These are phyloP conservation scores for Obelidium mucronatum DNA, from an alignment of 192 early-diverging fungal genomes.

Conservation along the genomic window DNA sequence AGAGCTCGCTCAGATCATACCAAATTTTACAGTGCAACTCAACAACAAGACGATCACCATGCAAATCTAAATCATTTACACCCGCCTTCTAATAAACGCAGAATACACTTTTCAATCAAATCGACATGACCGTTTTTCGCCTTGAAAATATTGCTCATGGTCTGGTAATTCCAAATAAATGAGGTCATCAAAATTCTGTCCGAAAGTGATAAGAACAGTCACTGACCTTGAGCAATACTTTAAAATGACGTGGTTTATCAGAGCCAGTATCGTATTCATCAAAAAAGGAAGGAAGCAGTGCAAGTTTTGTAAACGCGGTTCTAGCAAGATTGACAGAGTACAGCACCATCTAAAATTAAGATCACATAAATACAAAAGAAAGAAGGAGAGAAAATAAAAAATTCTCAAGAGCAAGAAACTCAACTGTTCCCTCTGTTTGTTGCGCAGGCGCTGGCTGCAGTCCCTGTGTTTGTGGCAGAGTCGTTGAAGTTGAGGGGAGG, in stretches of 20 bases:
- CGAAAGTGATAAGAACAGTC: too few relatives aligned
- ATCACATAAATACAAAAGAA: not conserved
- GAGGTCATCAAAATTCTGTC: too few relatives aligned
- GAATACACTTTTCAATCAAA: conserved; percentile 47
- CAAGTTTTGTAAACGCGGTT: conserved; percentile 66
- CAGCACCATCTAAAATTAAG: conserved; percentile 51
- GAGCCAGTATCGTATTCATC: conserved; percentile 58
- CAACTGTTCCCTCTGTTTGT: not conserved
- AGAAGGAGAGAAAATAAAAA: not conserved
- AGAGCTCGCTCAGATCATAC: not conserved
- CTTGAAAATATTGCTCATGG: conserved; percentile 47
- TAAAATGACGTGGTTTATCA: conserved; percentile 35
- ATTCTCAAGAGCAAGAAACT: too few relatives aligned
- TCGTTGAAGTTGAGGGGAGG: too few relatives aligned
- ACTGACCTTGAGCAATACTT: conserved; percentile 47
- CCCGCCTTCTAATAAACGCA: conserved; percentile 26
- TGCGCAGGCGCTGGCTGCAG: not conserved
- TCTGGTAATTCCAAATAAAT: too few relatives aligned
- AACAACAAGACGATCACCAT: conserved; percentile 45
- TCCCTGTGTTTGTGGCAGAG: too few relatives aligned
- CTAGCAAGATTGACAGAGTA: conserved; percentile 73
- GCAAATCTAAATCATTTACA: not conserved
- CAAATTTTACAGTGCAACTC: conserved; percentile 48
- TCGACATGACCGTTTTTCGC: conserved; percentile 23
- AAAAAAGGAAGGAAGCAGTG: conserved; percentile 69